Base-by-base conservation (phyloP, 257 asterid species). In the Jaltomata sinuosa region DNA sequence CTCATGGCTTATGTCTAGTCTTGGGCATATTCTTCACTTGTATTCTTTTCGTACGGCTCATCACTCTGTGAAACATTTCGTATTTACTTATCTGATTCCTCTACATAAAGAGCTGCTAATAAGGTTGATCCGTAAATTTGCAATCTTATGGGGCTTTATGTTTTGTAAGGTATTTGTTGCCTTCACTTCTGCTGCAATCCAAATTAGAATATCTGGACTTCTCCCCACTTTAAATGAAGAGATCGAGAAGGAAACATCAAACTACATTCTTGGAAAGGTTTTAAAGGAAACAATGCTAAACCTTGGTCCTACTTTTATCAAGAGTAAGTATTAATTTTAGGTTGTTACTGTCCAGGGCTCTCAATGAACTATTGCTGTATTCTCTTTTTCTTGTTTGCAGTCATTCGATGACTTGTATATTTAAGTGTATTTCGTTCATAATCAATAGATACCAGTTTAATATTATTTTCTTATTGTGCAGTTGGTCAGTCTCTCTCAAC, bases 401-500 rank as follows among this genome's bases (percentile, higher is more conserved):
- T 77, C 64, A 49, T 77, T 49, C 42, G 19, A 18, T 49, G 11
- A 29, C 36, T 77, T 49, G 62, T 14, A 49, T 49, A 49, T 49
- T 21, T 9, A 49, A 18, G 45, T 77, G 42, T 76, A 47, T 77
- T 16, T 77, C 47, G 14, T 77, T 47, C 36, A 68, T 49, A n/a
- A 55, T 83, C 49, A 38, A 83, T 67, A 45, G 64, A 83, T 86
- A 49, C 57, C 86, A 82, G 50, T 31, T 68, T 32, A 67, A n/a
- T 12, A 36, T 67, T 64, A 57, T 62, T 79, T 86, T 83, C 85
- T 76, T 88, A 76, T 76, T 88, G 74, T 87, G 90, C 94, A 96
- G 99, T 93, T 89, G 99, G 99, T 82, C 99, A 96, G 89, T 94
- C 99, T 83, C 96, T 96, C 55, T 93, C 99, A 54, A 96, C 99